A percentile compares a stretch with the other conserved stretches of the same genome.
These are phyloP conservation scores for Effrenium voratum DNA, from an alignment of 73 alveolate genomes.

Conservation along the genomic window DNA sequence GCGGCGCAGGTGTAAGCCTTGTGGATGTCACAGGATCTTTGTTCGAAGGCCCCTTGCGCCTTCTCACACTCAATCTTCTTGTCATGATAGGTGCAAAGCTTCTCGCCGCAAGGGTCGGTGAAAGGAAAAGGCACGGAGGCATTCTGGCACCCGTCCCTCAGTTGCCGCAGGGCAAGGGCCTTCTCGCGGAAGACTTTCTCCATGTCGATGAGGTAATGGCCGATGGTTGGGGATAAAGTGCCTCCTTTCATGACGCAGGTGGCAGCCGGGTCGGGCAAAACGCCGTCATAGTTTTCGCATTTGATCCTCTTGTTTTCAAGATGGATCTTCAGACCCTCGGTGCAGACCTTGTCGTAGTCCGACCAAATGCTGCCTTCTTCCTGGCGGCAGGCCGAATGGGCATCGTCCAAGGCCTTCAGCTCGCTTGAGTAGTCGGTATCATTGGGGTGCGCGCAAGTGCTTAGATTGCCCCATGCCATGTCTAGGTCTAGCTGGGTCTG, in stretches of 20 bases:
- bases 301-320: neutral
- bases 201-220: conserved; percentile 6
- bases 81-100: conserved; percentile 5
- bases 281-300: neutral
- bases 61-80: neutral
- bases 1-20: neutral
- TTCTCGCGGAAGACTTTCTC: neutral
- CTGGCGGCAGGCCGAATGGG: neutral
- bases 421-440: neutral
- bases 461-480: neutral
- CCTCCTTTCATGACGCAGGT: neutral
- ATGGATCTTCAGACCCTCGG: neutral
- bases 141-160: neutral
- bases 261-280: neutral
- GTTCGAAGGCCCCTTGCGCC: neutral
- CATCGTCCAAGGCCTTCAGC: neutral
- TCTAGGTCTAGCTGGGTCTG: conserved; percentile 11
- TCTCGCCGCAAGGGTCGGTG: neutral
- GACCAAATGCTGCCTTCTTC: neutral
- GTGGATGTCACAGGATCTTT: neutral
- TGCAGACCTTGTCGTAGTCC: neutral
- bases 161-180: neutral
- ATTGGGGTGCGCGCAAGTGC: neutral
- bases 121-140: neutral
- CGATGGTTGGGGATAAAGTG: neutral